A percentile compares a stretch with the other conserved stretches of the same genome.
phyloP scores from a whole-genome alignment of 163 green algal genomes.

The Scenedesmus sp. region DNA sequence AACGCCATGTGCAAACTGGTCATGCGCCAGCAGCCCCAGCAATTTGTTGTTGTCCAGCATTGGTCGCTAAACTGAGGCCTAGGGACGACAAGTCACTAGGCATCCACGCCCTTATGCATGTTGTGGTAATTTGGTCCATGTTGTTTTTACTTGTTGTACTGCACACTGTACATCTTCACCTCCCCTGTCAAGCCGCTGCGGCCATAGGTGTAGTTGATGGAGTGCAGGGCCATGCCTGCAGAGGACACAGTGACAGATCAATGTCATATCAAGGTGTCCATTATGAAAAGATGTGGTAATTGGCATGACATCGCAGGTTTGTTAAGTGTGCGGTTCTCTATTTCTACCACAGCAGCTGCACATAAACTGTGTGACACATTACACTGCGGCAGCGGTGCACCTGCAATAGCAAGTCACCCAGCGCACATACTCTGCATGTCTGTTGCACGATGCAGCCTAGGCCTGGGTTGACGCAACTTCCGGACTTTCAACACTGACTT shows the following conservation, averaged over 20 bases:
- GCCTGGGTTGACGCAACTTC: too few species aligned
- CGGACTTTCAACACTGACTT: too few species aligned
- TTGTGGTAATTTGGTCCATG: too few species aligned
- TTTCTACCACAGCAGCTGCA: too few species aligned
- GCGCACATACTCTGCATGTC: not conserved
- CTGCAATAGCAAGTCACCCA: not conserved
- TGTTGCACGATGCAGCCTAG: not conserved
- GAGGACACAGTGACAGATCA: not conserved
- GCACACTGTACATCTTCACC: conserved; percentile 45
- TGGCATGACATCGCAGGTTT: not conserved
- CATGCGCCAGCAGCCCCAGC: too few species aligned
- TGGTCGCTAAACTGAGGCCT: too few species aligned
- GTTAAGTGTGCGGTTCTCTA: too few species aligned
- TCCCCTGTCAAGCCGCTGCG: conserved; percentile 43
- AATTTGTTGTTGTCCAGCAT: too few species aligned
- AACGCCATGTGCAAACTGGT: too few species aligned
- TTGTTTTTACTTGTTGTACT: conserved; percentile 39
- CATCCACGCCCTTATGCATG: too few species aligned
- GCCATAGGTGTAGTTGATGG: conserved; percentile 45
- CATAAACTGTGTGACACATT: too few species aligned
- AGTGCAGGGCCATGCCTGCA: conserved; percentile 47
- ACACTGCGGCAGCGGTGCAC: not conserved
- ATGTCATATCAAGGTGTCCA: not conserved
- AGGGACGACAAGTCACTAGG: too few species aligned
- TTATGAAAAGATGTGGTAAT: not conserved